Evolutionary conservation across 768 basidiomycete genomes (phyloP), one percentile per base, ranked within the genome.

Genomic region (Holtermannia corniformis): DNA sequence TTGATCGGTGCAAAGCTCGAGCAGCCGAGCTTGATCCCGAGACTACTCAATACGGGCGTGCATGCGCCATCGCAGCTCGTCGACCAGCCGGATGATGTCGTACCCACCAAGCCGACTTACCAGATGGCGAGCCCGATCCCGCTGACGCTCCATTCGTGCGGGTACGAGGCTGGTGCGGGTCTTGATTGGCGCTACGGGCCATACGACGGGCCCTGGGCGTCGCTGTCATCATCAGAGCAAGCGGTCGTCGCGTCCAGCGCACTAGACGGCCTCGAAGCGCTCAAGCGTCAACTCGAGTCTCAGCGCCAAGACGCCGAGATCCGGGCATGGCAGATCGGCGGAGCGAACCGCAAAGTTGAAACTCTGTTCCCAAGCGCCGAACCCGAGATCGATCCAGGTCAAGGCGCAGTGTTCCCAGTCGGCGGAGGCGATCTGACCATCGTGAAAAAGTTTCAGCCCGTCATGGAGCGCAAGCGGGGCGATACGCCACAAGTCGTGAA

Each of bases 91-190:
- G 12, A 24, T 13, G n/a, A 51, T 20, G 56, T 56, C 24, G 43
- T 61, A 24, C 58, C 59, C 12, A 58, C 62, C 26, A 92, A 91
- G 68, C 93, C 93, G 2, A 80, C 82, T 45, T 97, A 96, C 68
- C 83, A 86, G 61, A 97, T 97, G 87, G 90, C 91, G 5, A 86
- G 92, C 59, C 84, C 81, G 0, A 77, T 95, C 0, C 92, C 93
- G 1, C 80, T 99, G 37, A 79, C 96, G 72, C 80, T 97, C 13
- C 93, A 90, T 86, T 83, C 87, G 22, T 92, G 90, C 64, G 81
- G 77, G 0, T 96, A 88, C 70, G 78, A 79, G 23, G 75, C 74
- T 16, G 81, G 82, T 37, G 77, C 47, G 16, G 22, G 46, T 1
- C 53, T 92, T 5, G 74, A 76, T 50, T 96, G 93, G 92, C 79